Evolutionary conservation across 2,329 filamentous ascomycete genomes (phyloP), one percentile per base, ranked within the genome.

Genomic region (Penicillium sp.): DNA sequence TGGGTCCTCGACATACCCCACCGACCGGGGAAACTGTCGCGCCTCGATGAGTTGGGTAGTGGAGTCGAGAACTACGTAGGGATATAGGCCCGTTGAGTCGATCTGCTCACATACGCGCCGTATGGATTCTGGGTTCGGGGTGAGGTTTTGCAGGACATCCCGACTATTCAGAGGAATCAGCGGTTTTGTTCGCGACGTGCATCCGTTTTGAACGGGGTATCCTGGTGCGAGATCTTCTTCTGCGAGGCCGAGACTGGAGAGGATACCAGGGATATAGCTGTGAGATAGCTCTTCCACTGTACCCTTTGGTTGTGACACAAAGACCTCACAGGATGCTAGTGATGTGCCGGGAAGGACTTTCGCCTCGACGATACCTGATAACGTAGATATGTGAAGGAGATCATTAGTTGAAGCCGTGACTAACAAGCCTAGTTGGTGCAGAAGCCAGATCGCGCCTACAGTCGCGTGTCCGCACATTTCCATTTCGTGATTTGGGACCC

Each of bases 401-500:
- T 40, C 9, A 4, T 20, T 6, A 6, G 23, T 40, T 12, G 15
- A 23, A 9, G 20, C 7, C 12, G 15, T 9, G 1, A 41, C 23
- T 12, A 62, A 5, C 29, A 50, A 4, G 4, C 31, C 46, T 6
- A 60, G 49, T n/a, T 54, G 35, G 6, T 55, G 37, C 20, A 62
- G 27, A 11, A 60, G 15, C 60, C 54, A 63, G n/a, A 59, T 33
- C 3, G 58, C 49, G 11, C 60, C 56, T 2, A 61, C 43, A 2
- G 51, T 61, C 18, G 50, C 55, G 45, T 53, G 56, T 15, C 56
- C 56, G 46, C 56, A 56, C 53, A 58, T 58, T 35, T 56, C 53
- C 53, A 58, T 58, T 40, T 56, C 56, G 33, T 58, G 53, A 20
- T 53, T 53, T 11, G 53, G 56, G 22, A 58, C 56, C 41, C 49